Evolutionary conservation across 2,329 filamentous ascomycete species (phyloP), one percentile per base, ranked within the genome.

Genomic region (Xylaria sp.): DNA sequence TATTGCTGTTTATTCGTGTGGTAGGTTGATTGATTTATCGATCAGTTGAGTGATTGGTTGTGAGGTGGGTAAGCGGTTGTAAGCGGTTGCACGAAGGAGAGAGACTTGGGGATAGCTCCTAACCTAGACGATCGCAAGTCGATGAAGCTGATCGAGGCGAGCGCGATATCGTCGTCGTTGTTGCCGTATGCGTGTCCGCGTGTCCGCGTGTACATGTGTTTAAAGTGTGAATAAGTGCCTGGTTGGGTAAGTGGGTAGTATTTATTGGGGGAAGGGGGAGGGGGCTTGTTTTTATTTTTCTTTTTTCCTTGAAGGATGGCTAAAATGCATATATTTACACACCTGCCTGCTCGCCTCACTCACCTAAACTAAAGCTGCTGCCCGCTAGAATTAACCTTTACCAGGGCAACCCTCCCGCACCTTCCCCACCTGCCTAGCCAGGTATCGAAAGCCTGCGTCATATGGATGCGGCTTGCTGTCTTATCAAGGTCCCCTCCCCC

Each of bases 391-490:
- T 23, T 58, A 35, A 50, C 57, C 61, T 63, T 63, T 63, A 61
- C 59, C 48, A 35, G 59, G 59, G 47, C 48, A 61, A 61, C 59
- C 29, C n/a, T 18, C 53, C 51, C 29, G 8, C 18, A 16, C n/a
- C 29, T 21, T 10, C 8, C 18, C 51, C 29, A 54, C 16, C 18
- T 54, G 6, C 29, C 16, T 21, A 42, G 40, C 3, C 5, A 42
- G 40, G 16, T 48, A 18, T 42, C 40, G 16, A 48, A 5, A 59
- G 57, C 21, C 47, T 66, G 64, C 64, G 64, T 66, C 64, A 66
- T 66, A 61, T 66, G 29, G n/a, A n/a, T n/a, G 50, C 32, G 53
- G 61, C 40, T 13, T 40, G 37, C 5, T 40, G 25, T 5, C 16
- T 42, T 21, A 37, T 9, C 18, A 32, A 18, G 29, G 32, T 35